Percentiles rank a stretch among this genome's conserved stretches.
These are phyloP conservation scores for Hapsidospora chrysogenum DNA, from an alignment of 495 filamentous ascomycete species.

Conservation along the genomic window DNA sequence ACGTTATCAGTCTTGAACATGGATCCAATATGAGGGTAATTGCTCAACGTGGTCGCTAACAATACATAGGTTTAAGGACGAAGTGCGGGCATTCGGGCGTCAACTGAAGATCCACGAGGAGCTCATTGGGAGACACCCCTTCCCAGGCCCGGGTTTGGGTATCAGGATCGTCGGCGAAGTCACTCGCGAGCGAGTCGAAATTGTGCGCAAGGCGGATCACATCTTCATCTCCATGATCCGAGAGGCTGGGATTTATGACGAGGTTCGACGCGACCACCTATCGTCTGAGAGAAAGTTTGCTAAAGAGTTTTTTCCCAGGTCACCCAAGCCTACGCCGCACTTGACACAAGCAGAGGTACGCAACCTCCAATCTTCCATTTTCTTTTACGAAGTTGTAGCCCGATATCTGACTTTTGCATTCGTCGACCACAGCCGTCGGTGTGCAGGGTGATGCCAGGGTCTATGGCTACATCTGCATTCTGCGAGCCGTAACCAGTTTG, in stretches of 20 bases:
- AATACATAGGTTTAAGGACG: constrained; percentile 49
- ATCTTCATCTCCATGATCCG: constrained; percentile 82
- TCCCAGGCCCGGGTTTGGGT: constrained; percentile 63
- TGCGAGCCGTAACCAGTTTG: constrained; percentile 59
- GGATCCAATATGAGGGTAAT: not conserved
- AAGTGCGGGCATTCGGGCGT: constrained; percentile 62
- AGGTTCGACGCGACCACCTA: constrained; percentile 14
- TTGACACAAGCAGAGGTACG: constrained; percentile 35
- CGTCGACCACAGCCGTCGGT: constrained; percentile 51
- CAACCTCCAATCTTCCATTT: not conserved
- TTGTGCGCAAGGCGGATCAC: constrained; percentile 69
- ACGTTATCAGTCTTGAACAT: constrained; percentile 9
- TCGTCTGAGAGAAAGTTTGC: not conserved
- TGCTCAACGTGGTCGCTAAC: not conserved
- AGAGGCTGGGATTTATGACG: constrained; percentile 65
- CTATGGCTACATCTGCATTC: constrained; percentile 23
- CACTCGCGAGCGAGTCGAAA: constrained; percentile 58
- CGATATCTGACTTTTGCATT: not conserved
- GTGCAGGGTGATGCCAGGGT: constrained; percentile 68
- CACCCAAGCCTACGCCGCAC: constrained; percentile 67
- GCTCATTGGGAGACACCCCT: constrained; percentile 72
- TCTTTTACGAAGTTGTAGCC: not conserved
- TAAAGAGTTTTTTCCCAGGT: constrained; percentile 20
- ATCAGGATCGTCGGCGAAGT: constrained; percentile 86
- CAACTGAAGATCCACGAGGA: constrained; percentile 61